These are phyloP conservation scores for Phytomonas francai DNA, from an alignment of 208 protist species.

Conservation along the genomic window DNA sequence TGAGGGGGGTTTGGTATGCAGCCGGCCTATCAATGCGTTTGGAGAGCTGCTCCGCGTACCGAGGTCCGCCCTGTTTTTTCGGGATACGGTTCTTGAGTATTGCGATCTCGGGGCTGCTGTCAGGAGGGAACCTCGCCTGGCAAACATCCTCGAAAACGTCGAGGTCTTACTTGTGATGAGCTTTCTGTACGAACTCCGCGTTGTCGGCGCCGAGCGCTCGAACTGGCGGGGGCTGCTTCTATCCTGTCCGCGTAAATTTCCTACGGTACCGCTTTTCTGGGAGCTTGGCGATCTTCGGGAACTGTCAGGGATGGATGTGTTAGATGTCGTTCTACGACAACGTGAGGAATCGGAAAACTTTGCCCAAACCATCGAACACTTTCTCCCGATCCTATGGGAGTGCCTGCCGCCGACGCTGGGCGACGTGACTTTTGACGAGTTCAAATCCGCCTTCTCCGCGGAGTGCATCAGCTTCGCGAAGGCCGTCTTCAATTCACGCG, in stretches of 20 bases:
- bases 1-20: conserved; percentile 67
- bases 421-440: neutral
- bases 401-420: conserved; percentile 10
- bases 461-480: conserved; percentile 71
- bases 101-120: conserved; percentile 52
- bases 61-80: conserved; percentile 59
- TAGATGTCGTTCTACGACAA: conserved; percentile 73
- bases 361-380: conserved; percentile 19
- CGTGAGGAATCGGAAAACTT: conserved; percentile 38
- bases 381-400: conserved; percentile 31
- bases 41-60: conserved; percentile 68
- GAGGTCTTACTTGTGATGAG: conserved; percentile 74
- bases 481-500: conserved; percentile 84
- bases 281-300: conserved; percentile 47
- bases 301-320: conserved; percentile 66
- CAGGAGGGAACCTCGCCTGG: conserved; percentile 22
- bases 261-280: conserved; percentile 72
- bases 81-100: conserved; percentile 36
- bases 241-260: conserved; percentile 53
- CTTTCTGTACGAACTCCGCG: conserved; percentile 68
- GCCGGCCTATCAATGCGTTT: conserved; percentile 30
- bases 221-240: conserved; percentile 57
- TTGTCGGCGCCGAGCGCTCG: conserved; percentile 33
- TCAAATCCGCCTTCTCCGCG: conserved; percentile 32
- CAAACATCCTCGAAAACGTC: conserved; percentile 35